These are phyloP conservation scores for Sporormia fimetaria DNA, from an alignment of 495 filamentous ascomycete genomes.

Conservation along the genomic window DNA sequence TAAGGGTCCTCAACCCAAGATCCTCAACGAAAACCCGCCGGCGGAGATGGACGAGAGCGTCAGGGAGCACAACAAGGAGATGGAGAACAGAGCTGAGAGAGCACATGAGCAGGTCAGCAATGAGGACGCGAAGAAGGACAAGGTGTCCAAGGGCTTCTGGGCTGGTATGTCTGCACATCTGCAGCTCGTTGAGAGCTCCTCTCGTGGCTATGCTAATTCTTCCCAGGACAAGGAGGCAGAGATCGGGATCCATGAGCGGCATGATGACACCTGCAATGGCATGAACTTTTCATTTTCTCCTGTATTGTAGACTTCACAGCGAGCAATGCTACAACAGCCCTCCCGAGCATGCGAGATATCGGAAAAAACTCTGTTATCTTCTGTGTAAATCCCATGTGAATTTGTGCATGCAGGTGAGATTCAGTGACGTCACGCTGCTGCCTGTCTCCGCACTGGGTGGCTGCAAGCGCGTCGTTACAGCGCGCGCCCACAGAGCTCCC, in stretches of 20 bases:
- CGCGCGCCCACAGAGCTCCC: no score
- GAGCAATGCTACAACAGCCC: no score
- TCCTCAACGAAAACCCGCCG: constrained; percentile 39
- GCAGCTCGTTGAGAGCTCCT: background rate
- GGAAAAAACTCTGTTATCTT: no score
- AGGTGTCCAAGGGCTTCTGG: constrained; percentile 29
- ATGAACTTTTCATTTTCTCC: no score
- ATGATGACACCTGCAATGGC: background rate
- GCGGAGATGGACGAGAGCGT: constrained; percentile 27
- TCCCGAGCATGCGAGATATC: no score
- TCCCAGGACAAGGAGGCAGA: constrained; percentile 13
- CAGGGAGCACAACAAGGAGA: constrained; percentile 50
- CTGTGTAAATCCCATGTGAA: no score
- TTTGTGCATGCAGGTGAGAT: no score
- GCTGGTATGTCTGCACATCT: constrained; percentile 21
- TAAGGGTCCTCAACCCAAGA: constrained; percentile 34
- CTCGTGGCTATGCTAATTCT: background rate
- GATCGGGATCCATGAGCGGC: constrained; percentile 1
- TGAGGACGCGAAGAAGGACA: constrained; percentile 27
- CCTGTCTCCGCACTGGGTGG: no score
- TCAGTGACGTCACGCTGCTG: no score
- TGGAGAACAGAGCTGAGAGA: constrained; percentile 43
- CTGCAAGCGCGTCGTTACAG: background rate
- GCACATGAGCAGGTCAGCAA: constrained; percentile 24
- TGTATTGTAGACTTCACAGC: no score